Evolutionary conservation across 2,329 filamentous ascomycete species (phyloP).

Genomic region (Cladosporium sp.): DNA sequence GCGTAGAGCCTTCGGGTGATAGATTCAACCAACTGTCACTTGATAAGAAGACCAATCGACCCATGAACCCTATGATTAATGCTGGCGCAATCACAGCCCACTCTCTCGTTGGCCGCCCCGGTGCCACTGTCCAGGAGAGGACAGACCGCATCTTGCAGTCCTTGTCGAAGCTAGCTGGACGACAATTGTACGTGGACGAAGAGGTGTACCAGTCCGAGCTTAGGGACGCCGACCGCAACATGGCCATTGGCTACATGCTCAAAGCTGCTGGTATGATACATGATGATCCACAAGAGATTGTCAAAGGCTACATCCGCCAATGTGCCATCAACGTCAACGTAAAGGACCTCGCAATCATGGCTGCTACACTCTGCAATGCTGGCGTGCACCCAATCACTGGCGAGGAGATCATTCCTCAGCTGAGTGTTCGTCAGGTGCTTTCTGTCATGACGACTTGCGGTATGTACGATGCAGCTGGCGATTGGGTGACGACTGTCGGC

Average conservation of each 20-base stretch:
- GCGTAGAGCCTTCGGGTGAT: constrained; percentile 44
- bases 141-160: constrained; percentile 40
- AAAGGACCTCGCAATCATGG: constrained; percentile 44
- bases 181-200: constrained; percentile 41
- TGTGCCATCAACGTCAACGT: constrained; percentile 47
- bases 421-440: constrained; percentile 42
- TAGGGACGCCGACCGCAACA: constrained; percentile 33
- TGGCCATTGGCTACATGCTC: constrained; percentile 42
- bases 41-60: constrained; percentile 25
- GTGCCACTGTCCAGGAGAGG: constrained; percentile 39
- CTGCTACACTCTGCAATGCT: constrained; percentile 42
- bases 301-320: constrained; percentile 44
- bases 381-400: constrained; percentile 40
- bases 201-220: constrained; percentile 44
- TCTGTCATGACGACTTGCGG: constrained; percentile 47
- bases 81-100: constrained; percentile 30
- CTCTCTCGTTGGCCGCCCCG: constrained; percentile 25
- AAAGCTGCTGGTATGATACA: constrained; percentile 43
- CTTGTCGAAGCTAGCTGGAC: constrained; percentile 40
- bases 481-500: constrained; percentile 43
- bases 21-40: constrained; percentile 39
- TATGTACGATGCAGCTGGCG: constrained; percentile 45
- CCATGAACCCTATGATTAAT: constrained; percentile 31
- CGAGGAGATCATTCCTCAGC: constrained; percentile 39
- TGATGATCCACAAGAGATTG: constrained; percentile 39